phyloP scores from a whole-genome alignment of 441 rosid species.

The Capsella rubella region DNA sequence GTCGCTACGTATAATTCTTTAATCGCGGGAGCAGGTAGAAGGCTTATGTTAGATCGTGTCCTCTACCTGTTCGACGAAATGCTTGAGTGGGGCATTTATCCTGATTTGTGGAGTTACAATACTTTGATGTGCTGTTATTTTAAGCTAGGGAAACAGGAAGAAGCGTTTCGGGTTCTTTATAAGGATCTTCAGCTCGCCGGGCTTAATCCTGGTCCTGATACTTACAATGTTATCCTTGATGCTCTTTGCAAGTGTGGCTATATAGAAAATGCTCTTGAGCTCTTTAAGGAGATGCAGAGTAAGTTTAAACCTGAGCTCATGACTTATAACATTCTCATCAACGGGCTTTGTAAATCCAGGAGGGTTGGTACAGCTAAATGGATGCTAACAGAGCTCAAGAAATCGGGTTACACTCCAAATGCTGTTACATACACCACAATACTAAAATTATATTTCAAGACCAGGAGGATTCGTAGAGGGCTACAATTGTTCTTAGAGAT shows the following conservation, averaged over 20 bases:
- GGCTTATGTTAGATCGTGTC: conserved; percentile 47
- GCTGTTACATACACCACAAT: conserved; percentile 77
- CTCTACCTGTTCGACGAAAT: conserved; percentile 81
- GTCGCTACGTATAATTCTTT: conserved; percentile 71
- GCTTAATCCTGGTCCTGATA: conserved; percentile 52
- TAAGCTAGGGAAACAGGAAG: conserved; percentile 66
- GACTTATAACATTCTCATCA: conserved; percentile 76
- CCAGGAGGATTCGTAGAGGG: conserved; percentile 62
- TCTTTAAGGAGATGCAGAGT: conserved; percentile 65
- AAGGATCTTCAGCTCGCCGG: conserved; percentile 48
- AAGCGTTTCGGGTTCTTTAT: conserved; percentile 60
- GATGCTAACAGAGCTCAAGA: conserved; percentile 61
- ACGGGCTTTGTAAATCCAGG: conserved; percentile 71
- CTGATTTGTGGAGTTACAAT: conserved; percentile 84
- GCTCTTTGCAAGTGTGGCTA: conserved; percentile 78
- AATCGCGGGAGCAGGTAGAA: conserved; percentile 65
- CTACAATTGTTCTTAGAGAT: conserved; percentile 60
- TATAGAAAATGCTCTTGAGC: conserved; percentile 56
- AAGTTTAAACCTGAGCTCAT: conserved; percentile 55
- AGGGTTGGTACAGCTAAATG: conserved; percentile 57
- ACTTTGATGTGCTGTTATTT: conserved; percentile 80
- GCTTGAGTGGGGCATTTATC: conserved; percentile 58
- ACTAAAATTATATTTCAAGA: conserved; percentile 64
- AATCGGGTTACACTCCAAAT: conserved; percentile 62
- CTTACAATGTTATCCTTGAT: conserved; percentile 74